Conservation (phyloP, 2,329 filamentous ascomycete genomes). For the Teratosphaeria destructans region DNA sequence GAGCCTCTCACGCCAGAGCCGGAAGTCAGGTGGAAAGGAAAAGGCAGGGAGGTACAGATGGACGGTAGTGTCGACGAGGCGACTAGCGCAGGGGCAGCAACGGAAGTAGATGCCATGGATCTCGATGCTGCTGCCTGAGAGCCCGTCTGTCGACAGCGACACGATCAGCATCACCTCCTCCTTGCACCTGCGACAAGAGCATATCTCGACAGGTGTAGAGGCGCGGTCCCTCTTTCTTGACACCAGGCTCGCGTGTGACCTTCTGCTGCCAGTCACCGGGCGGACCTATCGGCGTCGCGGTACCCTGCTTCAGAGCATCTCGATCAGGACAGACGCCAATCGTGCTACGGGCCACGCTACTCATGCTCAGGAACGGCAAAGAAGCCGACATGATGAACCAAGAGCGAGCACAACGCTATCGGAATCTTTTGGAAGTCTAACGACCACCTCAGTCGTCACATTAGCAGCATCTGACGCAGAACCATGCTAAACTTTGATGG, state of each 20-base stretch:
- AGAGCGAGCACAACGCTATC: too few relatives aligned
- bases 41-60: not conserved
- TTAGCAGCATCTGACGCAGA: too few relatives aligned
- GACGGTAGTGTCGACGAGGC: not conserved
- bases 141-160: not conserved
- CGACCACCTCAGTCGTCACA: too few relatives aligned
- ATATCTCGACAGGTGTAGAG: not conserved
- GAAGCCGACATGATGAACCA: too few relatives aligned
- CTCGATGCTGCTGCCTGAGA: not conserved
- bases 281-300: too few relatives aligned
- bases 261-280: too few relatives aligned
- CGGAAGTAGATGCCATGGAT: not conserved
- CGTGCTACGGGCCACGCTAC: too few relatives aligned
- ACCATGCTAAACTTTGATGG: not conserved
- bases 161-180: not conserved
- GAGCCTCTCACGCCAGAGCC: not conserved
- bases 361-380: too few relatives aligned
- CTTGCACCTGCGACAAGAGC: not conserved
- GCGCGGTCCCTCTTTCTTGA: not conserved
- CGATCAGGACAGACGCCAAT: too few relatives aligned
- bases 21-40: not conserved
- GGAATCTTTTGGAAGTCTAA: too few relatives aligned
- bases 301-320: too few relatives aligned
- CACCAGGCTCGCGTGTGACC: too few relatives aligned
- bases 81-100: not conserved